Conservation (phyloP, 2,329 filamentous ascomycete species). For the Didymella pinodella region DNA sequence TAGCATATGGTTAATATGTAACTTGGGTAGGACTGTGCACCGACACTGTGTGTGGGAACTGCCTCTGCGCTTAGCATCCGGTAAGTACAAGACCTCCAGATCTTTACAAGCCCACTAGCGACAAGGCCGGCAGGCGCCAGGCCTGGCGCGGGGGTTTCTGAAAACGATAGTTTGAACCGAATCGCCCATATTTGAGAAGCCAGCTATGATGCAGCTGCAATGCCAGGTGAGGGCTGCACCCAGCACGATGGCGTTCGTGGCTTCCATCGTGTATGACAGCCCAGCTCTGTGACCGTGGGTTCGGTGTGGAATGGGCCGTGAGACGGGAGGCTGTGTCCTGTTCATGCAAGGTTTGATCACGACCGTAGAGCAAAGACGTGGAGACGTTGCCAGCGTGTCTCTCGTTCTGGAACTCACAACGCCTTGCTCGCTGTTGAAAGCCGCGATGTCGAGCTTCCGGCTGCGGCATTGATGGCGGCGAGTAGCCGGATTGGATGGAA, state of each 20-base stretch:
- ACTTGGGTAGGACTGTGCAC: neutral
- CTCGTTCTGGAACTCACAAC: neutral
- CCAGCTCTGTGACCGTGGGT: conserved; percentile 25
- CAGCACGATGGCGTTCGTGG: conserved; percentile 42
- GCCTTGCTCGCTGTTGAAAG: conserved; percentile 7
- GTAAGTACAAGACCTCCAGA: conserved; percentile 14
- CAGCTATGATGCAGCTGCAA: conserved; percentile 26
- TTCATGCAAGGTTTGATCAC: conserved; percentile 23
- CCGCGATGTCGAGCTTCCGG: conserved; percentile 13
- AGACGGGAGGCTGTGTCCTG: conserved; percentile 21
- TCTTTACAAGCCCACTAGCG: conserved; percentile 21
- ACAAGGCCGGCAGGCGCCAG: conserved; percentile 20
- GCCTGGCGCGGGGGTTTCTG: conserved; percentile 25
- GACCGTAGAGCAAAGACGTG: conserved; percentile 15
- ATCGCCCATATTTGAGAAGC: conserved; percentile 21
- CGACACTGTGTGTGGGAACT: neutral
- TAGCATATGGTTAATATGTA: conserved; percentile 1
- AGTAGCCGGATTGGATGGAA: conserved; percentile 16
- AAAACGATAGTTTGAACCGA: conserved; percentile 26
- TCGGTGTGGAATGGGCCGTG: conserved; percentile 17
- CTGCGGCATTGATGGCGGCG: conserved; percentile 14
- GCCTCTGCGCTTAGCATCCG: conserved; percentile 9
- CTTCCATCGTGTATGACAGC: conserved; percentile 40
- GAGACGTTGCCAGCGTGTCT: conserved; percentile 13
- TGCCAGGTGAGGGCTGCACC: conserved; percentile 34